A percentile compares a stretch with the other conserved stretches of the same genome.
phyloP scores from a whole-genome alignment of 345 rosid genomes.

The Brassica rapa region DNA sequence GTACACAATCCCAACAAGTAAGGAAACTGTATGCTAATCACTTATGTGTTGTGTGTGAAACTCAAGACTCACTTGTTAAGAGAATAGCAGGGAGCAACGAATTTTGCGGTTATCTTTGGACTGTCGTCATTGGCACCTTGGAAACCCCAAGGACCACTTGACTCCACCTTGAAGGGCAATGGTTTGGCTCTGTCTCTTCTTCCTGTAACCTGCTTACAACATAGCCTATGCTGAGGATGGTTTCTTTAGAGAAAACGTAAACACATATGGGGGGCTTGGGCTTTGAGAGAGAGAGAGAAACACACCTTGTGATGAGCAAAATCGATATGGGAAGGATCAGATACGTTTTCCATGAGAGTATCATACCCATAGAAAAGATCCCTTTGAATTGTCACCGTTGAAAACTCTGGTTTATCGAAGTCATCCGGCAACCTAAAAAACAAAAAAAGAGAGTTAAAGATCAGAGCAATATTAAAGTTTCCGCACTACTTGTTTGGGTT shows the following conservation, averaged over 20 bases:
- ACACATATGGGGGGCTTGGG: neutral
- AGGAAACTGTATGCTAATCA: neutral
- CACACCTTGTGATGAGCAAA: constrained; percentile 99
- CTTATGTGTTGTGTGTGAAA: neutral
- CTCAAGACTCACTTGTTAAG: constrained; percentile 64
- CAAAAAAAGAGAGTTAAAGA: neutral
- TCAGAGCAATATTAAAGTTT: neutral
- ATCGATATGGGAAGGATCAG: constrained; percentile 97
- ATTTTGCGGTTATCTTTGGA: constrained; percentile 79
- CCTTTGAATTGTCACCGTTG: constrained; percentile 85
- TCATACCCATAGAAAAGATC: constrained; percentile 93
- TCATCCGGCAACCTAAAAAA: constrained; percentile 76
- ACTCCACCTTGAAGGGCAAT: constrained; percentile 77
- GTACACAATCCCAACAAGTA: constrained; percentile 11
- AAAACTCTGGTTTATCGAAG: constrained; percentile 81
- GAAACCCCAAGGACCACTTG: constrained; percentile 89
- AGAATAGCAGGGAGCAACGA: constrained; percentile 89
- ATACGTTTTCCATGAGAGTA: constrained; percentile 97
- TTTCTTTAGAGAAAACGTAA: neutral
- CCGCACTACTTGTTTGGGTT: neutral
- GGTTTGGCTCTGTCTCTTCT: constrained; percentile 99
- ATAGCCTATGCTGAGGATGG: neutral
- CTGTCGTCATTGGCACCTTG: constrained; percentile 82
- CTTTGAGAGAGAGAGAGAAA: neutral
- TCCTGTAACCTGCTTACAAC: constrained; percentile 74